These are phyloP conservation scores for Ormosia semicastrata DNA, from an alignment of 306 rosid species.

Conservation along the genomic window DNA sequence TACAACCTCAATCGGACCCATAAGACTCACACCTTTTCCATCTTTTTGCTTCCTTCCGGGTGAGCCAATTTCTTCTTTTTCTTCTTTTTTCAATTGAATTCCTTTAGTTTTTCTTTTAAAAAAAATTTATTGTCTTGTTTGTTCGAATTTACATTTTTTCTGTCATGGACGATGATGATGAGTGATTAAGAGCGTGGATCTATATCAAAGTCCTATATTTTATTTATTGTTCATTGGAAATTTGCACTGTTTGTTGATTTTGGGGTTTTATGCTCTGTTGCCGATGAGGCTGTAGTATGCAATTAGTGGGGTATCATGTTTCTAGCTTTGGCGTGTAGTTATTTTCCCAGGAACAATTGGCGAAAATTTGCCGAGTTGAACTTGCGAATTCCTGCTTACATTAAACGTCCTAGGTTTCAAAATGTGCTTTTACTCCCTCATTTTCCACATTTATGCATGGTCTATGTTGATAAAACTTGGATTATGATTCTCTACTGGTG, in stretches of 20 bases:
- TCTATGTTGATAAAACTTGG: not conserved
- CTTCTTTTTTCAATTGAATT: not conserved
- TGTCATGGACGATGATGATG: not conserved
- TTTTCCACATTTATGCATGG: not conserved
- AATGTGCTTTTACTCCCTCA: not conserved
- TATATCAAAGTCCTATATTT: conserved; percentile 16
- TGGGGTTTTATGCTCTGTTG: not conserved
- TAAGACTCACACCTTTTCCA: conserved; percentile 5
- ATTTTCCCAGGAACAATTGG: not conserved
- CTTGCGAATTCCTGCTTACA: not conserved
- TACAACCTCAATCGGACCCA: not conserved
- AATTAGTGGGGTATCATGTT: not conserved
- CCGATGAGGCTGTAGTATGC: not conserved
- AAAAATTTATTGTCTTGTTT: not conserved
- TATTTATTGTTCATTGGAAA: not conserved
- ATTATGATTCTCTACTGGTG: not conserved
- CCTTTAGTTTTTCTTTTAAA: not conserved
- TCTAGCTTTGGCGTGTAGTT: not conserved
- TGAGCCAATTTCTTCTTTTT: not conserved
- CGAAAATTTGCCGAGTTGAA: not conserved
- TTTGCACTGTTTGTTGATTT: not conserved
- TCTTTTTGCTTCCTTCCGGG: conserved; percentile 22
- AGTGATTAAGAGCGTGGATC: conserved; percentile 7
- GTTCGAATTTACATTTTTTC: not conserved
- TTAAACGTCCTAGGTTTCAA: not conserved